phyloP scores from a whole-genome alignment of 768 basidiomycete genomes.

The Asterophora parasitica region DNA sequence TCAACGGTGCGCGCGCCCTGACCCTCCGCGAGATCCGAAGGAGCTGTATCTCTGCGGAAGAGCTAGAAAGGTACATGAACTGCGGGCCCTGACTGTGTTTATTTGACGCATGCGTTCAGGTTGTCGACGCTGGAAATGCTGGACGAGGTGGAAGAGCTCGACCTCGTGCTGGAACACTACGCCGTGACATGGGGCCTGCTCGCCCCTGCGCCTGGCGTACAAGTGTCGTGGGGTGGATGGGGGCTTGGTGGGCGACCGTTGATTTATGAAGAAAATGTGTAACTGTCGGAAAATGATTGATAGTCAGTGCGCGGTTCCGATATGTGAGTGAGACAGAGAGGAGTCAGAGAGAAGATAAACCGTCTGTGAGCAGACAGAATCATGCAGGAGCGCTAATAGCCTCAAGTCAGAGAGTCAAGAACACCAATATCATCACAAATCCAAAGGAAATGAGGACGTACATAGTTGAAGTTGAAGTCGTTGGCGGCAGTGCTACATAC shows the following conservation, averaged over 20 bases:
- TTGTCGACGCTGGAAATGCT: slow-evolving; percentile 80
- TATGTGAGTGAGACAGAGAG: neutral
- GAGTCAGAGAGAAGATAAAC: slow-evolving; percentile 29
- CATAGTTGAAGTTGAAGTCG: neutral
- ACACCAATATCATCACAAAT: slow-evolving; percentile 4
- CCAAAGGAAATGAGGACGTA: neutral
- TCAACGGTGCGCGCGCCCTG: slow-evolving; percentile 48
- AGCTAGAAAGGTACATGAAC: slow-evolving; percentile 54
- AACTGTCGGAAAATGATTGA: slow-evolving; percentile 2
- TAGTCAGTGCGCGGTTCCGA: slow-evolving; percentile 5
- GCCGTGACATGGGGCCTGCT: slow-evolving; percentile 72
- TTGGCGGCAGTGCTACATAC: neutral
- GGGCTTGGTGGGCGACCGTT: slow-evolving; percentile 22
- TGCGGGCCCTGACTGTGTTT: neutral
- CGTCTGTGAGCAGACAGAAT: slow-evolving; percentile 9
- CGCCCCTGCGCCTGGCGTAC: slow-evolving; percentile 14
- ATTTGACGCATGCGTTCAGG: slow-evolving; percentile 31
- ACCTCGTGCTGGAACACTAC: slow-evolving; percentile 86
- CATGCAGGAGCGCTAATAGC: slow-evolving; percentile 20
- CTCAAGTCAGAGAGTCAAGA: slow-evolving; percentile 6
- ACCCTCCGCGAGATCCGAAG: slow-evolving; percentile 69
- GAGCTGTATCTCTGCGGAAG: slow-evolving; percentile 39
- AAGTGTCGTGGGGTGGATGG: slow-evolving; percentile 31
- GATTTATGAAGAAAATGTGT: neutral
- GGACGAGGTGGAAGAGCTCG: slow-evolving; percentile 93